Conservation (phyloP, 345 rosid species). For the Citrus mangshanensis region DNA sequence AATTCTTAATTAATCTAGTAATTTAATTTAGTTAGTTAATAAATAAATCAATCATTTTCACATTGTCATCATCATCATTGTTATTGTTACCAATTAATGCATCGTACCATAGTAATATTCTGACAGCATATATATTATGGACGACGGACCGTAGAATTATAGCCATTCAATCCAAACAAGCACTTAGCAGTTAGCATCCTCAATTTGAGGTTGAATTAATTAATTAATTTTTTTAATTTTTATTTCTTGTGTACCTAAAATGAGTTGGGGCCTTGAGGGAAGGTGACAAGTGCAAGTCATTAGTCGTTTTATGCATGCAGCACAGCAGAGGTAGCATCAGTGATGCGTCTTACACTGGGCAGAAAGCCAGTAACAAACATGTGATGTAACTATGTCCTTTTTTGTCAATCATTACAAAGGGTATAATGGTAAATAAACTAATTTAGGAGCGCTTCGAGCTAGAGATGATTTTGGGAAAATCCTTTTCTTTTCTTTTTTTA, state of each 20-base stretch:
- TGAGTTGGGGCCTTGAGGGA: not conserved
- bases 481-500: too few relatives aligned
- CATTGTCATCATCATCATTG: not conserved
- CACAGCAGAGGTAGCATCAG: not conserved
- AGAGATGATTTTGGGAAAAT: not conserved
- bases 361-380: conserved; percentile 14
- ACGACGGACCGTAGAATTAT: not conserved
- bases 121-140: not conserved
- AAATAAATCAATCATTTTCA: not conserved
- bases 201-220: not conserved
- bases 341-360: not conserved
- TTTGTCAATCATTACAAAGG: not conserved
- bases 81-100: not conserved
- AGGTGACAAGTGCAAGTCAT: conserved; percentile 24
- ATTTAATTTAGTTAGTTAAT: not conserved
- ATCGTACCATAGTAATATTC: not conserved
- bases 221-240: too few relatives aligned
- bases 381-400: conserved; percentile 33
- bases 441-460: not conserved
- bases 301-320: conserved; percentile 25
- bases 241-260: not conserved
- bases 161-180: not conserved
- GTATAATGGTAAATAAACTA: not conserved
- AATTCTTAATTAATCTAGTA: too few relatives aligned
- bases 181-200: not conserved